Conservation (phyloP, 2,329 filamentous ascomycete genomes). For the Phoma sp. region DNA sequence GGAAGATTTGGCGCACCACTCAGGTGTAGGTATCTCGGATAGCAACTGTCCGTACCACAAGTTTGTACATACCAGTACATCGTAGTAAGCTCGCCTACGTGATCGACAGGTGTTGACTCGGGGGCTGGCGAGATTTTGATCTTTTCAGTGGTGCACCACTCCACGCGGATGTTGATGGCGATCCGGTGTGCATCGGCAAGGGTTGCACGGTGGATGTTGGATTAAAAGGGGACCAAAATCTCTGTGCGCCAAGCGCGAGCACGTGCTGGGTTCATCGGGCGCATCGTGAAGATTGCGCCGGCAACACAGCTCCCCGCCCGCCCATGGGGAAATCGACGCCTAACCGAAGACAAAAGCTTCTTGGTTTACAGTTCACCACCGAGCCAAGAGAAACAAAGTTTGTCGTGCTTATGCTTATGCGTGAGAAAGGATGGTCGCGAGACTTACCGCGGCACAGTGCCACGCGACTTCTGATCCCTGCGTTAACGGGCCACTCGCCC, state of each 20-base stretch:
- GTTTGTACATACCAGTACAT: no score
- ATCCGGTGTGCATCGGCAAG: conserved; percentile 1
- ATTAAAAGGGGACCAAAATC: neutral
- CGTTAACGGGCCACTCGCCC: conserved; percentile 1
- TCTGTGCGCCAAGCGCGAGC: neutral
- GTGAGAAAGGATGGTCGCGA: neutral
- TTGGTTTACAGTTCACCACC: neutral
- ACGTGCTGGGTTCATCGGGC: neutral
- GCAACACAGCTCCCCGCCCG: conserved; percentile 8
- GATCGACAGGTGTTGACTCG: conserved; percentile 5
- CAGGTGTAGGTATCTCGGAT: neutral
- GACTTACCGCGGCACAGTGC: neutral
- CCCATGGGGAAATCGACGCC: conserved; percentile 1
- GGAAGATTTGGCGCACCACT: neutral
- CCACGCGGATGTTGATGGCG: conserved; percentile 5
- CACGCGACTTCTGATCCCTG: conserved; percentile 3
- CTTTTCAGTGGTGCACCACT: neutral
- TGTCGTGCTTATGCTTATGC: neutral
- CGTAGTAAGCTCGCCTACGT: neutral
- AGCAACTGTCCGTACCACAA: neutral
- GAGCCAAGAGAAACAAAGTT: neutral
- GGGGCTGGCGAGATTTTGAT: neutral
- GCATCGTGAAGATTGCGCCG: conserved; percentile 1
- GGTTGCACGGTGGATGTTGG: neutral
- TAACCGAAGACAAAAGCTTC: neutral